Percentiles rank a stretch among this genome's conserved stretches.
These are phyloP conservation scores for Trichoderma guizhouense DNA, from an alignment of 2,329 filamentous ascomycete species.

Conservation along the genomic window DNA sequence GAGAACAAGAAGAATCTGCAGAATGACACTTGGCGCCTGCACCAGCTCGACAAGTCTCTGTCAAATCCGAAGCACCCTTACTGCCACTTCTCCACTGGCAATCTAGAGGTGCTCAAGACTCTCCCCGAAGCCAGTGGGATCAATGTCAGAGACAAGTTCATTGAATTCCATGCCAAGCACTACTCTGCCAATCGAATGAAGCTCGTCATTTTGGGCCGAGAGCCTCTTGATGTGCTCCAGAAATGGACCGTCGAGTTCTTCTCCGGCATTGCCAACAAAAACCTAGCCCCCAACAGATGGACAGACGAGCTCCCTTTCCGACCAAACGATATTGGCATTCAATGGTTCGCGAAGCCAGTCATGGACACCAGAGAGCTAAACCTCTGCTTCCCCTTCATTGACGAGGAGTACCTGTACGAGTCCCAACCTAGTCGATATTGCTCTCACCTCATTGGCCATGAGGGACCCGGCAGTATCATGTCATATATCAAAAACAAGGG, in stretches of 20 bases:
- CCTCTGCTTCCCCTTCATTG: slow-evolving; percentile 78
- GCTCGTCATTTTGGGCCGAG: slow-evolving; percentile 78
- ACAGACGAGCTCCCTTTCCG: slow-evolving; percentile 49
- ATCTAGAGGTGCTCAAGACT: slow-evolving; percentile 80
- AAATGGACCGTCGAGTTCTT: slow-evolving; percentile 83
- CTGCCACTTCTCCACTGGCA: slow-evolving; percentile 89
- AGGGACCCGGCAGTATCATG: slow-evolving; percentile 88
- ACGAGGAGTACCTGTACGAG: slow-evolving; percentile 76
- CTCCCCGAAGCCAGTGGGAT: slow-evolving; percentile 74
- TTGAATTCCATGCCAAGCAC: slow-evolving; percentile 83
- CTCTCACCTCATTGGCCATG: slow-evolving; percentile 85
- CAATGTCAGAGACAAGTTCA: slow-evolving; percentile 86
- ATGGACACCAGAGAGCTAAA: slow-evolving; percentile 81
- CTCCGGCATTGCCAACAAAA: slow-evolving; percentile 75
- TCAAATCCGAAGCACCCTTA: slow-evolving; percentile 85
- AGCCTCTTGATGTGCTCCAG: slow-evolving; percentile 77
- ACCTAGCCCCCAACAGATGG: slow-evolving; percentile 62
- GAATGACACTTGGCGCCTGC: slow-evolving; percentile 80
- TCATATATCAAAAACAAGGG: slow-evolving; percentile 86
- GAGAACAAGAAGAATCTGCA: slow-evolving; percentile 98
- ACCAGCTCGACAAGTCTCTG: slow-evolving; percentile 84
- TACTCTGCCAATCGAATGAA: slow-evolving; percentile 96
- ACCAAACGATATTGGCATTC: slow-evolving; percentile 53
- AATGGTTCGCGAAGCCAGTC: slow-evolving; percentile 85
- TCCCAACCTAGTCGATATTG: slow-evolving; percentile 82